Percentiles rank a stretch among this genome's conserved stretches.
These are phyloP conservation scores for Ceratobasidium sp. DNA, from an alignment of 1,284 basidiomycete species.

Conservation along the genomic window DNA sequence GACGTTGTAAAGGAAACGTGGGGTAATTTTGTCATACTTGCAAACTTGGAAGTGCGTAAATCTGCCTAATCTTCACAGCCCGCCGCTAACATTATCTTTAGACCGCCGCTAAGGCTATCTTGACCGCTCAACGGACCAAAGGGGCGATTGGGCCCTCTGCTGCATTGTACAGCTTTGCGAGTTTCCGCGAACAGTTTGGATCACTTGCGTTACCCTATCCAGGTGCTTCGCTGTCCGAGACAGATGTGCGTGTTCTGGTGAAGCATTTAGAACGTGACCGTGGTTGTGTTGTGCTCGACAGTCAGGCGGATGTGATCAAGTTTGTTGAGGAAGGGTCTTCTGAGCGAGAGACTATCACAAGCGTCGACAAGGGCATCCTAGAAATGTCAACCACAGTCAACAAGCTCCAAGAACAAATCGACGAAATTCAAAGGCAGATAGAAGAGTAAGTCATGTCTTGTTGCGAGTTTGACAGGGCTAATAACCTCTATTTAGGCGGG, in stretches of 20 bases:
- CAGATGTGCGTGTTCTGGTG: conserved; percentile 77
- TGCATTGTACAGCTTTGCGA: conserved; percentile 70
- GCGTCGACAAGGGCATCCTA: conserved; percentile 79
- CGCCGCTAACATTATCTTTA: conserved; percentile 44
- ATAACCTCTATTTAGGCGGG: conserved; percentile 63
- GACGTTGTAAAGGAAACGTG: conserved; percentile 67
- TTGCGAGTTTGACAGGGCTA: conserved; percentile 11
- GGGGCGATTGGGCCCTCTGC: conserved; percentile 69
- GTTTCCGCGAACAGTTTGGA: conserved; percentile 73
- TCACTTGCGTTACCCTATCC: conserved; percentile 58
- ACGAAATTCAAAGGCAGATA: conserved; percentile 74
- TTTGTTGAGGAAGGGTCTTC: conserved; percentile 65
- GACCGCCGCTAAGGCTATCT: conserved; percentile 71
- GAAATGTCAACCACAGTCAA: conserved; percentile 76
- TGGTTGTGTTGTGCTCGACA: conserved; percentile 51
- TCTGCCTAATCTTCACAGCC: neutral
- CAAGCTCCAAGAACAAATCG: conserved; percentile 75
- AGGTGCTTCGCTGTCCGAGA: conserved; percentile 63
- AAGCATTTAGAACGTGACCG: conserved; percentile 85
- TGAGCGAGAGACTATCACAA: conserved; percentile 66
- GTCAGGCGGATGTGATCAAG: conserved; percentile 67
- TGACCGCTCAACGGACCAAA: conserved; percentile 64
- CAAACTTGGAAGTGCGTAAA: conserved; percentile 66
- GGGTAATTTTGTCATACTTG: conserved; percentile 82
- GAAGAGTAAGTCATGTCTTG: conserved; percentile 66